Percentiles rank a stretch among this genome's conserved stretches.
Evolutionary conservation across 768 basidiomycete species (phyloP).

Genomic region (Rhodotorula diobovata): DNA sequence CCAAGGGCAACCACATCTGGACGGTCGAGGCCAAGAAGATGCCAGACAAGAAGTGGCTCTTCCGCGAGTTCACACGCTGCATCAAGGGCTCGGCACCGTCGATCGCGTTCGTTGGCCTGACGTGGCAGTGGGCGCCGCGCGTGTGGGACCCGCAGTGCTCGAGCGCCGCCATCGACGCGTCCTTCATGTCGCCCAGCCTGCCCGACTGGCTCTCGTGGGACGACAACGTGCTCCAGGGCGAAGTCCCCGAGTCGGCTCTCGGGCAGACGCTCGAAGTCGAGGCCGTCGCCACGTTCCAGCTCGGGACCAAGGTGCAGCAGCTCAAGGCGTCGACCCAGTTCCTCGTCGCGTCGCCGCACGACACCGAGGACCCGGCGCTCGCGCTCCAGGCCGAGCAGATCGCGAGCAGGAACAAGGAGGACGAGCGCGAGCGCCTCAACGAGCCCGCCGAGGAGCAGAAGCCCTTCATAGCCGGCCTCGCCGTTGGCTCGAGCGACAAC

Average conservation of each 20-base stretch:
- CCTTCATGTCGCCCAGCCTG: constrained; percentile 71
- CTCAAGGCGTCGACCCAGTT: constrained; percentile 18
- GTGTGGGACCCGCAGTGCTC: constrained; percentile 92
- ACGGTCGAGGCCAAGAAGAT: constrained; percentile 79
- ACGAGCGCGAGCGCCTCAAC: not conserved
- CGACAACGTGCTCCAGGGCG: constrained; percentile 62
- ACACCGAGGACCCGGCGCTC: constrained; percentile 21
- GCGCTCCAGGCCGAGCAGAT: not conserved
- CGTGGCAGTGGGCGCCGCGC: constrained; percentile 85
- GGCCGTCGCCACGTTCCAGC: constrained; percentile 39
- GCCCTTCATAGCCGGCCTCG: too few relatives aligned
- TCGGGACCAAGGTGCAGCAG: constrained; percentile 27
- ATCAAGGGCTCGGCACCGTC: constrained; percentile 76
- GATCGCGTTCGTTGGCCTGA: constrained; percentile 60
- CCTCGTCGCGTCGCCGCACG: constrained; percentile 25
- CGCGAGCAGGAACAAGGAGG: not conserved
- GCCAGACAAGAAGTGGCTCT: constrained; percentile 64
- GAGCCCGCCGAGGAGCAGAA: constrained; percentile 7
- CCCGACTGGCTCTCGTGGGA: constrained; percentile 90
- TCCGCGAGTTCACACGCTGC: constrained; percentile 80
- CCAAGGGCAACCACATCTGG: constrained; percentile 91
- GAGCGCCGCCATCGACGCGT: constrained; percentile 69
- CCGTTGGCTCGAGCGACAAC: constrained; percentile 1
- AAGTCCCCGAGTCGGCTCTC: constrained; percentile 51
- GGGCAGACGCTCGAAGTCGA: constrained; percentile 34